A percentile compares a stretch with the other conserved stretches of the same genome.
Conservation (phyloP, 768 basidiomycete genomes). For the Dioszegia crocea region DNA sequence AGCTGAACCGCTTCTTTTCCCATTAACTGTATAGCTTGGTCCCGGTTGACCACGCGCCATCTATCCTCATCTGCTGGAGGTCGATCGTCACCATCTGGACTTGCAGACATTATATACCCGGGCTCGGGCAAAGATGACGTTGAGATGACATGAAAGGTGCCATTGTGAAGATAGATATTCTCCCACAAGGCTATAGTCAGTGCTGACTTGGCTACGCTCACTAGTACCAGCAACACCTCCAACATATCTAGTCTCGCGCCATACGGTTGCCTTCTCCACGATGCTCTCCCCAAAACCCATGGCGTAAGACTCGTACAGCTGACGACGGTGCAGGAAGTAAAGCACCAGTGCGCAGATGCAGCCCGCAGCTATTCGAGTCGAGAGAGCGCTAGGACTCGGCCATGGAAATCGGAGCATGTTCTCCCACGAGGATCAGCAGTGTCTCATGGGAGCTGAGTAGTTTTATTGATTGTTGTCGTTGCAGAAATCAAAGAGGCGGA, state of each 20-base stretch:
- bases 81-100: slow-evolving; percentile 17
- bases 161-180: slow-evolving; percentile 34
- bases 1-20: slow-evolving; percentile 28
- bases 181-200: slow-evolving; percentile 6
- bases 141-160: slow-evolving; percentile 25
- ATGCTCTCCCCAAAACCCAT: no score
- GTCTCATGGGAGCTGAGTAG: no score
- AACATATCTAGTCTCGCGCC: slow-evolving; percentile 18
- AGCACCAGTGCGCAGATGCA: no score
- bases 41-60: slow-evolving; percentile 20
- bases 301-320: no score
- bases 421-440: no score
- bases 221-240: slow-evolving; percentile 32
- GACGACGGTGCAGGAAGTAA: no score
- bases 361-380: no score
- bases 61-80: slow-evolving; percentile 21
- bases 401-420: no score
- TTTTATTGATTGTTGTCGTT: no score
- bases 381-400: no score
- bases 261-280: not conserved
- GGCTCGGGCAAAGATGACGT: slow-evolving; percentile 22
- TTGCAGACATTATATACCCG: slow-evolving; percentile 20
- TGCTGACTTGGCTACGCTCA: slow-evolving; percentile 4
- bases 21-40: slow-evolving; percentile 9
- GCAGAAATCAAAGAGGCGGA: no score